These are phyloP conservation scores for Boletus tomentosulus DNA, from an alignment of 768 basidiomycete species.

Conservation along the genomic window DNA sequence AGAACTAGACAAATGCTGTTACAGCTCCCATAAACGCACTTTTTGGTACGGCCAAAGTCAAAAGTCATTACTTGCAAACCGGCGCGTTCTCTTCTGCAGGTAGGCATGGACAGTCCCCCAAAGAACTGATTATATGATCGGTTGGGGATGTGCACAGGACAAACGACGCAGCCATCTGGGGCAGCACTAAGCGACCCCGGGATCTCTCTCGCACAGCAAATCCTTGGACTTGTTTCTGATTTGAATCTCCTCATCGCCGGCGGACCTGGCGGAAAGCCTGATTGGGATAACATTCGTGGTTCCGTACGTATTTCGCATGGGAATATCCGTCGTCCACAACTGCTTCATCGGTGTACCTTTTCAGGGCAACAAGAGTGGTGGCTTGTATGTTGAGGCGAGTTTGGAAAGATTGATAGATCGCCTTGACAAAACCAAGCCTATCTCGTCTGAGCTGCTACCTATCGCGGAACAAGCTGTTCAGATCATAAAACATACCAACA, in stretches of 20 bases:
- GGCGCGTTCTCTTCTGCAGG: background rate
- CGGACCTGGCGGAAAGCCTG: constrained; percentile 10
- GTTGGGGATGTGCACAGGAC: background rate
- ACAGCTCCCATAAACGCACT: constrained; percentile 10
- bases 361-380: constrained; percentile 11
- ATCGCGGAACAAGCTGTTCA: constrained; percentile 1
- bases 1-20: constrained; percentile 10
- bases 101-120: background rate
- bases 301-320: constrained; percentile 2
- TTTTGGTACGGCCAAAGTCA: constrained; percentile 11
- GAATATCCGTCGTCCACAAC: background rate
- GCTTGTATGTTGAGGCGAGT: constrained; percentile 14
- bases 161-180: constrained; percentile 8
- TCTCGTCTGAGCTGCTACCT: constrained; percentile 12
- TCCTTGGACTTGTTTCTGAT: constrained; percentile 6
- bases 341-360: background rate
- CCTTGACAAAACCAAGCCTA: constrained; percentile 12
- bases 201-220: constrained; percentile 4
- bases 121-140: background rate
- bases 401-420: constrained; percentile 10
- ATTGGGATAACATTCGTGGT: constrained; percentile 14
- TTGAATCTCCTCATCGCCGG: constrained; percentile 11
- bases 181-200: constrained; percentile 11
- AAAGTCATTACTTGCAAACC: constrained; percentile 9
- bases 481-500: constrained; percentile 2